phyloP scores from a whole-genome alignment of 208 protist species.

The Crithidia sp. region DNA sequence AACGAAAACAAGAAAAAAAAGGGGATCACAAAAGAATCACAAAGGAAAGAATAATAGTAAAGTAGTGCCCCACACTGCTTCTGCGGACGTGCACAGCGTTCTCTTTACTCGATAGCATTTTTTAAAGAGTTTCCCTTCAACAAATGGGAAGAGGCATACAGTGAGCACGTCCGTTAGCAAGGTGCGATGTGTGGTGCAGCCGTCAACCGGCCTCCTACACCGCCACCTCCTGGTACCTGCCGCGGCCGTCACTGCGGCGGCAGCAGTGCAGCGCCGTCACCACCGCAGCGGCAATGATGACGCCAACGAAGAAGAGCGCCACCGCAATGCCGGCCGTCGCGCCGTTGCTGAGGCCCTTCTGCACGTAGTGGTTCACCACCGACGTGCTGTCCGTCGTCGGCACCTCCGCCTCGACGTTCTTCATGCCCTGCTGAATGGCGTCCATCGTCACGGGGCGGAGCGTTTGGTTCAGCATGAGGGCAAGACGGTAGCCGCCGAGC shows the following conservation, averaged over 20 bases:
- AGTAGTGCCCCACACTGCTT: too few species aligned
- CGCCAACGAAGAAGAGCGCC: constrained; percentile 21
- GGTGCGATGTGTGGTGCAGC: too few species aligned
- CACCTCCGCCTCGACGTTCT: constrained; percentile 21
- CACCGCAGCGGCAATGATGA: constrained; percentile 11
- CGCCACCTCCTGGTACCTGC: background rate
- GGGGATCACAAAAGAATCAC: too few species aligned
- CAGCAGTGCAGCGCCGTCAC: background rate
- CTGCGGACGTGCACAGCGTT: too few species aligned
- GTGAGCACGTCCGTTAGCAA: too few species aligned
- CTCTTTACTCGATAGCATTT: too few species aligned
- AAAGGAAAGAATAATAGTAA: too few species aligned
- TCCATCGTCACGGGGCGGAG: constrained; percentile 10
- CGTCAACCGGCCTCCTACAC: background rate
- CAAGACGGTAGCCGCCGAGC: constrained; percentile 32
- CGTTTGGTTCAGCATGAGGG: constrained; percentile 27
- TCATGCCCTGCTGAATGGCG: constrained; percentile 10
- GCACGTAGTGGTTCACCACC: constrained; percentile 11
- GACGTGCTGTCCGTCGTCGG: constrained; percentile 5
- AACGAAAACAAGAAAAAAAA: too few species aligned
- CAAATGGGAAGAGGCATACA: too few species aligned
- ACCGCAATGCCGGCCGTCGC: constrained; percentile 32
- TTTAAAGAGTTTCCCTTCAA: too few species aligned
- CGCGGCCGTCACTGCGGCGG: background rate
- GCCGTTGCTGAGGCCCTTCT: constrained; percentile 25